Percentiles rank a stretch among this genome's conserved stretches.
phyloP scores from a whole-genome alignment of 257 asterid genomes.

The Nicotiana tomentosiformis region DNA sequence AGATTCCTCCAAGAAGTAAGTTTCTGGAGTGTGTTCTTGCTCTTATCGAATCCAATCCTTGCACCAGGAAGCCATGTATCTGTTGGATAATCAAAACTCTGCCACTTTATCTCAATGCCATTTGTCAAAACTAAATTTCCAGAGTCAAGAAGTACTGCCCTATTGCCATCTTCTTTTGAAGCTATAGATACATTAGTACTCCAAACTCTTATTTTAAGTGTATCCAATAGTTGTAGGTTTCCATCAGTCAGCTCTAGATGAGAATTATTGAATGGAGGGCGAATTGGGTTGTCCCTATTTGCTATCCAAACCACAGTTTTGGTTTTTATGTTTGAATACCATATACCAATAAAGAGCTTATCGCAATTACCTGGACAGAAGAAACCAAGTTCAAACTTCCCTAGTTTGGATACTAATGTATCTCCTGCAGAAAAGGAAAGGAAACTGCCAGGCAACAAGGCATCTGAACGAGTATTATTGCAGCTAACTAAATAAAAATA shows the following conservation, averaged over 20 bases:
- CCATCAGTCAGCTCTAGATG: background rate
- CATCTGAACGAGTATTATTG: background rate
- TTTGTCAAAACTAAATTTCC: constrained; percentile 12
- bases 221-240: background rate
- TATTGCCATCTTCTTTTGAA: background rate
- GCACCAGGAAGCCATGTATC: constrained; percentile 17
- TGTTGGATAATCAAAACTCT: constrained; percentile 16
- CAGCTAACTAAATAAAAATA: background rate
- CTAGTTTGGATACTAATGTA: constrained; percentile 3
- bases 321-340: constrained; percentile 27
- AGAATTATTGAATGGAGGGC: background rate
- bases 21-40: background rate
- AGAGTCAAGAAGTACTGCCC: constrained; percentile 11
- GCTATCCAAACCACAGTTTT: constrained; percentile 41
- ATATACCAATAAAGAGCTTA: constrained; percentile 29
- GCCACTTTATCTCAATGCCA: constrained; percentile 3
- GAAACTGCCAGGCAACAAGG: background rate
- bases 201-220: background rate
- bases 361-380: constrained; percentile 15
- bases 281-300: constrained; percentile 25
- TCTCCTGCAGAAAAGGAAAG: background rate
- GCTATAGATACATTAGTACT: background rate
- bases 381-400: constrained; percentile 27
- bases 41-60: constrained; percentile 3
- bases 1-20: constrained; percentile 11